Conservation (phyloP, 2,329 filamentous ascomycete species). For the Diplodia intermedia region DNA sequence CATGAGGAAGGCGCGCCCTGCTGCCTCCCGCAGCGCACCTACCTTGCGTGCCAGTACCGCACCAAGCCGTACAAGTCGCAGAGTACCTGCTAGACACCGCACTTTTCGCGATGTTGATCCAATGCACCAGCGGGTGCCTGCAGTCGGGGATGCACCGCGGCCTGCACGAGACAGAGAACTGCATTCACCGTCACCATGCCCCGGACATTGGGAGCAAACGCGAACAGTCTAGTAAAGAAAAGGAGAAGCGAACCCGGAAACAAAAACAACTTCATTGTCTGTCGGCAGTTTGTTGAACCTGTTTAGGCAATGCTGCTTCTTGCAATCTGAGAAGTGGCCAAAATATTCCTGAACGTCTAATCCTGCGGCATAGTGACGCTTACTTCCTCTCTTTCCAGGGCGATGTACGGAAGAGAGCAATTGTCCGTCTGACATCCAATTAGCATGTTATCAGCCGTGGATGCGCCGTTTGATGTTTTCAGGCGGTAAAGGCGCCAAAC, state of each 20-base stretch:
- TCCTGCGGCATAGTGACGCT: neutral
- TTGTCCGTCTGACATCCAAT: too few relatives aligned
- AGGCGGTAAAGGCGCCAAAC: slow-evolving; percentile 9
- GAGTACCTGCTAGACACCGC: neutral
- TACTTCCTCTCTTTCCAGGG: neutral
- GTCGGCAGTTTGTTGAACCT: neutral
- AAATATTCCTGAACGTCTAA: neutral
- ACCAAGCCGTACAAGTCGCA: neutral
- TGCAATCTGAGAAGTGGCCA: neutral
- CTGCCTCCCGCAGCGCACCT: neutral
- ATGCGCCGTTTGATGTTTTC: slow-evolving; percentile 11
- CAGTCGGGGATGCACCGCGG: neutral
- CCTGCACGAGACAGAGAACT: neutral
- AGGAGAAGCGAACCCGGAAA: neutral
- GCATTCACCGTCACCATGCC: slow-evolving; percentile 5
- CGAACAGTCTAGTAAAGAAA: neutral
- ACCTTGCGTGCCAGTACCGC: neutral
- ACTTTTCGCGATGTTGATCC: neutral
- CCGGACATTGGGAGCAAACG: neutral
- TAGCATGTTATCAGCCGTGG: neutral
- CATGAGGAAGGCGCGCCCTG: neutral
- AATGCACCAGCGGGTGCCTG: slow-evolving; percentile 13
- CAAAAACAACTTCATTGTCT: neutral
- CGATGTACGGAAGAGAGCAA: neutral
- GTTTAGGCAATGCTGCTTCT: neutral